Evolutionary conservation across 208 protist genomes (phyloP), one percentile per base, ranked within the genome.

Genomic region (Strigomonas culicis): DNA sequence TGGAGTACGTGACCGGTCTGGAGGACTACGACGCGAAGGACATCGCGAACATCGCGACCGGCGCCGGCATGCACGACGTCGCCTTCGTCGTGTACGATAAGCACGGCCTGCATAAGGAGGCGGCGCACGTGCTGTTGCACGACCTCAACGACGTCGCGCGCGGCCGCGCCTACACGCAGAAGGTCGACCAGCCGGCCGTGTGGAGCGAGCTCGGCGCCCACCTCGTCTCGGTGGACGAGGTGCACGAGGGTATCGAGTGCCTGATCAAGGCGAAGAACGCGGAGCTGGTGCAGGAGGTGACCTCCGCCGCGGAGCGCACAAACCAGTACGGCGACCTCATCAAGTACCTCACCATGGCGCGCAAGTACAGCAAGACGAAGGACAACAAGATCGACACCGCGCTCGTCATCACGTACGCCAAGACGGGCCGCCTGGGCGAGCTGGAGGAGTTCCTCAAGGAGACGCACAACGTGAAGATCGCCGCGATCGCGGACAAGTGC

Each of bases 21-120:
- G 96, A 99, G 71, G 98, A 99, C 78, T 99, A 99, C 86, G 99
- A 99, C 75, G 97, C 93, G 6, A 86, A 88, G 51, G 97, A 99
- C 72, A 99, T 99, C 63, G 98, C 98, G 34, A 93, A 87, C 53
- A 97, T 99, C 66, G 97, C 97, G 21, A 95, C 98, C 22, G 85
- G 76, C 7, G 82, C 75, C 10, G 82, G 84, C 53, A 84, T 99
- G 65, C 99, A 95, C 81, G 99, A 99, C 70, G 98, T 99, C 44
- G 99, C 98, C 1, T 99, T 99, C 65, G 85, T 87, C 11, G 98
- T 99, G 32, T 99, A 99, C 90, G 98, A 99, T 71, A 99, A 99
- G 74, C 97, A 98, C 80, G 86, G 97, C 25, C 90, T 98, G 80
- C 89, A 98, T 60, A 91, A 92, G 50, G 90, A 98, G 69, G 99